Percentiles rank a stretch among this genome's conserved stretches.
Evolutionary conservation across 805 yeast genomes (phyloP).

Genomic region (Ogataea degrootiae): DNA sequence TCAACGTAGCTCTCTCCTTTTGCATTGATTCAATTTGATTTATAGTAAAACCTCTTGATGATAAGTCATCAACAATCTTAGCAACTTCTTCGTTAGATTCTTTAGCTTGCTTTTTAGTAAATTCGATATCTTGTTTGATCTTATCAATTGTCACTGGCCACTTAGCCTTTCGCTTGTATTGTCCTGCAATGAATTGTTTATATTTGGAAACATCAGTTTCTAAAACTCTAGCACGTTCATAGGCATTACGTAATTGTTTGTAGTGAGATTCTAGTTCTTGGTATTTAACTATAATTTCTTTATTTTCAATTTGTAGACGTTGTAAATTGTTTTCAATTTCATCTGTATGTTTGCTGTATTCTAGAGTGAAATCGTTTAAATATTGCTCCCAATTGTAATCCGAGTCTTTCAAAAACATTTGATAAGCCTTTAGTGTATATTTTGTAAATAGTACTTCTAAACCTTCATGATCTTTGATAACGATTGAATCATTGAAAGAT

Average conservation of each 20-base stretch:
- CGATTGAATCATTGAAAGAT: constrained; percentile 20
- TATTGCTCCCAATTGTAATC: constrained; percentile 57
- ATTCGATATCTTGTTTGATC: constrained; percentile 49
- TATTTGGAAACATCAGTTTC: constrained; percentile 69
- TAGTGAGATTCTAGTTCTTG: constrained; percentile 40
- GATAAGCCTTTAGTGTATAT: constrained; percentile 64
- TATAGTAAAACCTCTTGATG: constrained; percentile 54
- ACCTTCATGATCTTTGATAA: constrained; percentile 23
- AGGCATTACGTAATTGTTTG: constrained; percentile 44
- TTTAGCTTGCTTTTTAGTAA: constrained; percentile 35
- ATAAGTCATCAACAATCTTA: constrained; percentile 42
- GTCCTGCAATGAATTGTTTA: constrained; percentile 62
- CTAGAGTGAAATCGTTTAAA: constrained; percentile 49
- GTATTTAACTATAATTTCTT: constrained; percentile 34
- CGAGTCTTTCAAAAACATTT: constrained; percentile 52
- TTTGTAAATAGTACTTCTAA: constrained; percentile 31
- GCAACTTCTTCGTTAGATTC: constrained; percentile 33
- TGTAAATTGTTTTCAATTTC: constrained; percentile 45
- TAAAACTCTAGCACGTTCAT: constrained; percentile 56
- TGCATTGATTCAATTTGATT: constrained; percentile 60
- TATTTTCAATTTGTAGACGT: constrained; percentile 37
- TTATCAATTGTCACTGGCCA: constrained; percentile 61
- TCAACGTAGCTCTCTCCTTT: constrained; percentile 54
- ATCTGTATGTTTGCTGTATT: constrained; percentile 47
- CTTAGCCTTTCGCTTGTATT: constrained; percentile 57